Evolutionary conservation across 2,329 filamentous ascomycete species (phyloP).

Genomic region (Alternaria brassicae): DNA sequence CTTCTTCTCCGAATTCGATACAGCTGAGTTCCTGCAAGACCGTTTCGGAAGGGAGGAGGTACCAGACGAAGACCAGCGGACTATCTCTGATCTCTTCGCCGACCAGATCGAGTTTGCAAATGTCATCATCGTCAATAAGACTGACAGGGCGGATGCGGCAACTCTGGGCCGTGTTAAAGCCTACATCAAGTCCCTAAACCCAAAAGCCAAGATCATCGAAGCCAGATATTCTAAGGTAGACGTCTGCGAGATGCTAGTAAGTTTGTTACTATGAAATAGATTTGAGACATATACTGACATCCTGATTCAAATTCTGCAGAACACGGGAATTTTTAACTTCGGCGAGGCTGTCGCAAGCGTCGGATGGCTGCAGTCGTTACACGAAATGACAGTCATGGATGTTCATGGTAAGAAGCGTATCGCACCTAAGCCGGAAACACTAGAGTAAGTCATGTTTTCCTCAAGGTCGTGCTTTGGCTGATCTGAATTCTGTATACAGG

Average conservation of each 20-base stretch:
- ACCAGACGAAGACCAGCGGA: constrained; percentile 71
- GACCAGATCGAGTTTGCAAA: constrained; percentile 82
- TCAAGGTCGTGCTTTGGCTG: background rate
- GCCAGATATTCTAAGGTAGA: constrained; percentile 66
- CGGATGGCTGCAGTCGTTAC: constrained; percentile 74
- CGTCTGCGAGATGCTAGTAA: constrained; percentile 64
- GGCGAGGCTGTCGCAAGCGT: constrained; percentile 69
- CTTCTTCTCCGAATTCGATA: constrained; percentile 75
- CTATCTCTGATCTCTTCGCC: constrained; percentile 76
- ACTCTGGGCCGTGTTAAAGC: constrained; percentile 59
- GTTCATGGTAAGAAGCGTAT: constrained; percentile 62
- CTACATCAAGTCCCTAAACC: constrained; percentile 69
- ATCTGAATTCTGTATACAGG: constrained; percentile 29
- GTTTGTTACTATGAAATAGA: background rate
- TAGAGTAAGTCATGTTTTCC: constrained; percentile 59
- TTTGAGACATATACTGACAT: background rate
- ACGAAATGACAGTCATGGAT: constrained; percentile 70
- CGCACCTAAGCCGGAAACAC: constrained; percentile 72
- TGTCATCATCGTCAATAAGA: constrained; percentile 74
- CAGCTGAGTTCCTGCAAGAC: constrained; percentile 70
- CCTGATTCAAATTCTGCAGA: constrained; percentile 26
- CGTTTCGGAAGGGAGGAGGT: constrained; percentile 64
- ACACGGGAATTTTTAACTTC: constrained; percentile 70
- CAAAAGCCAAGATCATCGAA: constrained; percentile 69
- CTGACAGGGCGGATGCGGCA: constrained; percentile 64